phyloP scores from a whole-genome alignment of 23 red algal species.

The Gracilaria vermiculophylla region DNA sequence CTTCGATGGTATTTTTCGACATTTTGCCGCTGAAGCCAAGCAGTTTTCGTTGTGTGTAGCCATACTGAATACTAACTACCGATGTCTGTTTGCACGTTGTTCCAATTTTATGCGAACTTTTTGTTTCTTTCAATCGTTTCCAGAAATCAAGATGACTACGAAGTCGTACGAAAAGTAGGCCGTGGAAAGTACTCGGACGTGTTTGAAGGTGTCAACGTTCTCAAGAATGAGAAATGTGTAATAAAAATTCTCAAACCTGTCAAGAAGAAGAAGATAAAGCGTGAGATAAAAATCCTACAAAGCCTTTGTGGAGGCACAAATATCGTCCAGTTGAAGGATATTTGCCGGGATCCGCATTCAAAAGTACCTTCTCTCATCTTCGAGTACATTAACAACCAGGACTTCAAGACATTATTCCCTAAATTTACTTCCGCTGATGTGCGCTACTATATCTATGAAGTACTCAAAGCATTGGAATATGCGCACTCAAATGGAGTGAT shows the following conservation, averaged over 20 bases:
- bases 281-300: constrained; percentile 99
- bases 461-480: constrained; percentile 94
- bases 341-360: constrained; percentile 91
- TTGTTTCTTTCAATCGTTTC: not conserved
- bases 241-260: constrained; percentile 99
- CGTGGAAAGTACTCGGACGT: constrained; percentile 99
- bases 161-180: constrained; percentile 96
- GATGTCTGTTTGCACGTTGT: not conserved
- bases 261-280: constrained; percentile 99
- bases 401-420: constrained; percentile 97
- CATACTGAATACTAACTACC: not conserved
- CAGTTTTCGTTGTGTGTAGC: too few species aligned
- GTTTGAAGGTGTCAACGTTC: constrained; percentile 92
- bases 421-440: constrained; percentile 86
- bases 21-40: too few species aligned
- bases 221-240: constrained; percentile 76
- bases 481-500: constrained; percentile 95
- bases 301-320: constrained; percentile 93
- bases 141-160: constrained; percentile 88
- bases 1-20: not conserved
- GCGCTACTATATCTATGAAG: constrained; percentile 94
- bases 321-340: constrained; percentile 90
- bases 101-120: not conserved
- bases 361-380: constrained; percentile 97
- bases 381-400: constrained; percentile 96